These are phyloP conservation scores for Sporothrix humicola DNA, from an alignment of 2,329 filamentous ascomycete genomes.

Conservation along the genomic window DNA sequence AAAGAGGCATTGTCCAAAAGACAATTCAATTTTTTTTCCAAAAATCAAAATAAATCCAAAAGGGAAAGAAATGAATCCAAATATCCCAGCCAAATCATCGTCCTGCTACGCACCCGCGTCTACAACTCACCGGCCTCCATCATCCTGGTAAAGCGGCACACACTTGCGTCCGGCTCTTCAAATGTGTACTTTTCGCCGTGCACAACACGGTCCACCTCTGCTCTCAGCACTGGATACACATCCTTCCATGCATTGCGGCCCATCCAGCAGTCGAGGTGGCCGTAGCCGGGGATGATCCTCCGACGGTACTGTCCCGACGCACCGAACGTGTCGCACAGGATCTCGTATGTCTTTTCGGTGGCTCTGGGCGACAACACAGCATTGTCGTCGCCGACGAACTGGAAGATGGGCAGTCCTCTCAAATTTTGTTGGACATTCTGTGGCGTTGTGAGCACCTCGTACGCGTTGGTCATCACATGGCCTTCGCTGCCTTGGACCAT, in stretches of 20 bases:
- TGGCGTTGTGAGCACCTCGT: constrained; percentile 53
- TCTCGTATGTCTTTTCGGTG: constrained; percentile 60
- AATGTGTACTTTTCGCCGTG: constrained; percentile 52
- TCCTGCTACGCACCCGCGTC: background rate
- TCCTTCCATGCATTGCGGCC: constrained; percentile 63
- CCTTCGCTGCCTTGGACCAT: constrained; percentile 61
- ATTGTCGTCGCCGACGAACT: constrained; percentile 63
- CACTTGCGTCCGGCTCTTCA: constrained; percentile 49
- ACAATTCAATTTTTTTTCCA: too few relatives aligned
- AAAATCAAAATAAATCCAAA: too few relatives aligned
- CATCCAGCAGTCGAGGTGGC: constrained; percentile 68
- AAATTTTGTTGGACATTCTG: constrained; percentile 57
- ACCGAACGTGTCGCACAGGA: constrained; percentile 59
- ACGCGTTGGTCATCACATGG: constrained; percentile 58
- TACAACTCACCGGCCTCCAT: constrained; percentile 49
- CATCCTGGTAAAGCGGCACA: constrained; percentile 52
- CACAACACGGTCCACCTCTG: constrained; percentile 61
- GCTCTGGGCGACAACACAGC: constrained; percentile 60
- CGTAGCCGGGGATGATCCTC: constrained; percentile 61
- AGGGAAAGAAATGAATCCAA: too few relatives aligned
- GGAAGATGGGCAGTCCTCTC: constrained; percentile 58
- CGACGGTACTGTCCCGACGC: constrained; percentile 52
- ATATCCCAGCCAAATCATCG: background rate
- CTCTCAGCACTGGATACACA: constrained; percentile 61
- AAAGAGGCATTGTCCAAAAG: too few relatives aligned